Evolutionary conservation across 139 green algal genomes (phyloP), one percentile per base, ranked within the genome.

Genomic region (Chlamydomonas schloesseri): DNA sequence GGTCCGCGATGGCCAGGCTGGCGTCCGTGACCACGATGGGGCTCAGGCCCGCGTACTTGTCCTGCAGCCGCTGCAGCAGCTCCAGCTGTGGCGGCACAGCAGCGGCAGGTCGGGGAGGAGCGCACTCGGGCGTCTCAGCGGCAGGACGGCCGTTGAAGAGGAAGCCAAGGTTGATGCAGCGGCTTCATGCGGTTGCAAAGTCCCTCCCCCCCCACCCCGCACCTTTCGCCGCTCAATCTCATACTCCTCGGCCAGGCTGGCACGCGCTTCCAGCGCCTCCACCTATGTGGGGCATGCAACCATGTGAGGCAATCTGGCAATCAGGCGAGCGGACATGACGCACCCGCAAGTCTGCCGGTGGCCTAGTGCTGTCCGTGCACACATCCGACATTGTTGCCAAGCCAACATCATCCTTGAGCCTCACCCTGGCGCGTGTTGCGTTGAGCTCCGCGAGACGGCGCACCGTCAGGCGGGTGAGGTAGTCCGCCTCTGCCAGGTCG

Each of bases 361-460:
- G n/a, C n/a, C n/a, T n/a, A n/a, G n/a, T n/a, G n/a, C n/a, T n/a
- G n/a, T n/a, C n/a, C n/a, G n/a, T n/a, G n/a, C n/a, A n/a, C n/a
- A n/a, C n/a, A n/a, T n/a, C n/a, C n/a, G n/a, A n/a, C n/a, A n/a
- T n/a, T n/a, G n/a, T n/a, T n/a, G n/a, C n/a, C n/a, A n/a, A n/a
- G n/a, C n/a, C n/a, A n/a, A n/a, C n/a, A n/a, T n/a, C n/a, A n/a
- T n/a, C n/a, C n/a, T n/a, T n/a, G 42, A 8, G 9, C 42, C 82
- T 36, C 67, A 89, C 88, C 83, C 81, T 77, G 28, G 83, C 80
- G 13, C 88, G 65, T 0, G 88, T 89, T 26, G 57, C 80, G 67
- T 89, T 89, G 18, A 91, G 77, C 37, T 91, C 88, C 17, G 88
- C 88, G 23, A 91, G 67, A 15, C 88, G 88, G 55, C 69, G 72